Conservation (phyloP, 2,329 filamentous ascomycete genomes). For the Neurospora crassa region DNA sequence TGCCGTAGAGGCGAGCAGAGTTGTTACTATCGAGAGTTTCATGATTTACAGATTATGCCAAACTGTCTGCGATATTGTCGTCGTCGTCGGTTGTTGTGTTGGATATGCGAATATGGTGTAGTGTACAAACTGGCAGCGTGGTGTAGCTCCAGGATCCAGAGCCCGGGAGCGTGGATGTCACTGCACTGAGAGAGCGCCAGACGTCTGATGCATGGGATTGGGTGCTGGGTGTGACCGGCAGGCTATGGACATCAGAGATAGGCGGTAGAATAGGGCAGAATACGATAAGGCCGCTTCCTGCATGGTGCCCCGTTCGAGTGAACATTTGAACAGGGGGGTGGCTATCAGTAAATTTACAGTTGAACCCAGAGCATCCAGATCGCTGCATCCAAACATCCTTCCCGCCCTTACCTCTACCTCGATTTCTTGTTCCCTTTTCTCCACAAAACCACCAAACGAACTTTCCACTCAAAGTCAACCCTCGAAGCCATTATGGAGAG, state of each 20-base stretch:
- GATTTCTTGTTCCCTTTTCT: not conserved
- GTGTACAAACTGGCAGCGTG: conserved; percentile 5
- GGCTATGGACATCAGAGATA: not conserved
- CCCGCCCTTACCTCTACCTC: not conserved
- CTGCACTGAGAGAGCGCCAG: not conserved
- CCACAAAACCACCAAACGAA: not conserved
- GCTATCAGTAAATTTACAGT: conserved; percentile 13
- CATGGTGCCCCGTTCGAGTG: not conserved
- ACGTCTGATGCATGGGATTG: not conserved
- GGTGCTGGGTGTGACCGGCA: not conserved
- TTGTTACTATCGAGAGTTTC: conserved; percentile 43
- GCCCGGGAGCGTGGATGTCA: conserved; percentile 2
- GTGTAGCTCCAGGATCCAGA: conserved; percentile 6
- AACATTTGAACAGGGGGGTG: not conserved
- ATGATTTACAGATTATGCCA: conserved; percentile 28
- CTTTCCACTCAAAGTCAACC: conserved; percentile 4
- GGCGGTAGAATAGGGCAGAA: conserved; percentile 15
- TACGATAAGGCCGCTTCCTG: conserved; percentile 9
- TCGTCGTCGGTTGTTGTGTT: conserved; percentile 8
- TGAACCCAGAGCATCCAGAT: not conserved
- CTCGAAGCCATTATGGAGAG: conserved; percentile 7
- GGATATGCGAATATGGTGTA: conserved; percentile 3
- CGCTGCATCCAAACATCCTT: not conserved
- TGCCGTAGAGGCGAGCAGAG: conserved; percentile 46
- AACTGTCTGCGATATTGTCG: conserved; percentile 3